These are phyloP conservation scores for Microcyclospora pomicola DNA, from an alignment of 2,329 filamentous ascomycete species.

Conservation along the genomic window DNA sequence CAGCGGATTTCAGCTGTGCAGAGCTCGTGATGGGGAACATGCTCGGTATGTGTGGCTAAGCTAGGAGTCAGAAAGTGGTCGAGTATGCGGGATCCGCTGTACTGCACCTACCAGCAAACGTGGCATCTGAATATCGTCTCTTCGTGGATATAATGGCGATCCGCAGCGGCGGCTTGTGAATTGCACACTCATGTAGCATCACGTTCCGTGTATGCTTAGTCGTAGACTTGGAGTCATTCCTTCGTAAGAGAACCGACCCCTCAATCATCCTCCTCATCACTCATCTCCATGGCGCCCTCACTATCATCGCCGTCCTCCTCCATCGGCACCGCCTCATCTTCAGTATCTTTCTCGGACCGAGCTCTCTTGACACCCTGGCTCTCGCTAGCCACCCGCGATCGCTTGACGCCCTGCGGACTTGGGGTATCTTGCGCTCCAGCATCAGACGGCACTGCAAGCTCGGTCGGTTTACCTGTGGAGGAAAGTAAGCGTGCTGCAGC, in stretches of 20 bases:
- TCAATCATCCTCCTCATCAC: slow-evolving; percentile 51
- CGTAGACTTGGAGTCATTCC: too few species aligned
- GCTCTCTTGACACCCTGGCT: slow-evolving; percentile 21
- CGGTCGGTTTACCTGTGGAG: slow-evolving; percentile 25
- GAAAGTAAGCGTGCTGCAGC: slow-evolving; percentile 69
- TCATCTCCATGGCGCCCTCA: slow-evolving; percentile 50
- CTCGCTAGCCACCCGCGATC: slow-evolving; percentile 28
- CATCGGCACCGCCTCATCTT: slow-evolving; percentile 27
- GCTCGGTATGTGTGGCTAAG: too few species aligned
- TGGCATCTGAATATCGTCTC: too few species aligned
- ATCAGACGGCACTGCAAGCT: slow-evolving; percentile 19
- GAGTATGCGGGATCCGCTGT: too few species aligned
- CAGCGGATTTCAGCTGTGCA: neutral
- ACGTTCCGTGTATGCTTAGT: too few species aligned
- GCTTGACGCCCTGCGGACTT: slow-evolving; percentile 43
- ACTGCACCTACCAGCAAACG: too few species aligned
- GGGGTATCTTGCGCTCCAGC: slow-evolving; percentile 34
- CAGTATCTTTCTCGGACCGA: slow-evolving; percentile 13
- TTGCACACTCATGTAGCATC: too few species aligned
- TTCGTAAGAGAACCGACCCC: neutral
- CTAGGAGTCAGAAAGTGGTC: too few species aligned
- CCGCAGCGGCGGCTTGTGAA: too few species aligned
- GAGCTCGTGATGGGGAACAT: too few species aligned
- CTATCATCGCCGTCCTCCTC: slow-evolving; percentile 32
- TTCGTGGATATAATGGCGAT: too few species aligned